Percentiles rank a stretch among this genome's conserved stretches.
These are phyloP conservation scores for Camellia granthamiana DNA, from an alignment of 148 eudicot genomes.

Conservation along the genomic window DNA sequence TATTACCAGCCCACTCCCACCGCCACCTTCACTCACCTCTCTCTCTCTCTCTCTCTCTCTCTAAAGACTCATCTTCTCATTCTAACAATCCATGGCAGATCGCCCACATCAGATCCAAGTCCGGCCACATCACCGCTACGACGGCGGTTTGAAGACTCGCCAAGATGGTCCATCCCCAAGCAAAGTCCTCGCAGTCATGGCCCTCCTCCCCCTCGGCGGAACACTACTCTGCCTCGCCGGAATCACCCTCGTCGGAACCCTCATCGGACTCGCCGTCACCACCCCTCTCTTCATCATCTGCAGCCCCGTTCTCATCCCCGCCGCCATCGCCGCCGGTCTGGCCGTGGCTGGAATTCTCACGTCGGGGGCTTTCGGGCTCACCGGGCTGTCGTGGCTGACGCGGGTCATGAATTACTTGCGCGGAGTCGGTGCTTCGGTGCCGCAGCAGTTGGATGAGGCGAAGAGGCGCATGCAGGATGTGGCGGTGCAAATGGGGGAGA, in stretches of 20 bases:
- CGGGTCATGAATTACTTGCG: slow-evolving; percentile 42
- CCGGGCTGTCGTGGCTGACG: slow-evolving; percentile 62
- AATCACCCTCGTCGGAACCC: slow-evolving; percentile 47
- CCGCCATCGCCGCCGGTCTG: slow-evolving; percentile 32
- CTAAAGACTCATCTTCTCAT: no score
- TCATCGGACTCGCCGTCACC: slow-evolving; percentile 50
- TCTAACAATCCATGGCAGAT: slow-evolving; percentile 30
- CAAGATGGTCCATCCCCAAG: slow-evolving; percentile 49
- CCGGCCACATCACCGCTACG: slow-evolving; percentile 41
- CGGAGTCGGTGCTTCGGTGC: slow-evolving; percentile 37
- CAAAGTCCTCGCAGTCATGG: slow-evolving; percentile 54
- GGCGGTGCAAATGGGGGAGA: slow-evolving; percentile 61
- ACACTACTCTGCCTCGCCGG: slow-evolving; percentile 51
- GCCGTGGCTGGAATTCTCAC: slow-evolving; percentile 53
- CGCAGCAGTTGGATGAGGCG: slow-evolving; percentile 65
- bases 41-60: neutral
- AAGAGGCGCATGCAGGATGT: slow-evolving; percentile 56
- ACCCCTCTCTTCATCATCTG: slow-evolving; percentile 66
- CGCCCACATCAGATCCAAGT: slow-evolving; percentile 54
- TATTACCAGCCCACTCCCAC: neutral
- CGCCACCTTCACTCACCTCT: neutral
- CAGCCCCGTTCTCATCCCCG: slow-evolving; percentile 78
- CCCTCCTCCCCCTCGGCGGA: slow-evolving; percentile 51
- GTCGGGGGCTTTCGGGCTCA: slow-evolving; percentile 69
- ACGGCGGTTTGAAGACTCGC: slow-evolving; percentile 13